Conservation (phyloP, 2,329 filamentous ascomycete genomes). For the Zymoseptoria ardabiliae region DNA sequence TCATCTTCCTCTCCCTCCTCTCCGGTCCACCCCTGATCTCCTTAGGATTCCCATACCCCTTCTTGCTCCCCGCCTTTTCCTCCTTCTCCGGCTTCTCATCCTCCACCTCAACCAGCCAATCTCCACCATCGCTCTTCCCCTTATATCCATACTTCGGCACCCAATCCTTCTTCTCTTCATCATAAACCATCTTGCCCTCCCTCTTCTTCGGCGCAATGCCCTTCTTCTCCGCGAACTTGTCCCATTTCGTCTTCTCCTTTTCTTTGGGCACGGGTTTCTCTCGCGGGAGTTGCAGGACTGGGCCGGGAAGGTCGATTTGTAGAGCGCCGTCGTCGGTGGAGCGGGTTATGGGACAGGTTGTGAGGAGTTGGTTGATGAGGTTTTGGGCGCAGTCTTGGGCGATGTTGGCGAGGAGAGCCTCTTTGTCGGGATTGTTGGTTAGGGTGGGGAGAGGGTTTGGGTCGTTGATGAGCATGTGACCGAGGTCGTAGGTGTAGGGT, state of each 20-base stretch:
- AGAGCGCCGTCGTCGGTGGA: conserved; percentile 55
- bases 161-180: conserved; percentile 81
- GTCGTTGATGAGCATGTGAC: conserved; percentile 78
- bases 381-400: conserved; percentile 87
- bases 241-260: conserved; percentile 86
- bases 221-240: conserved; percentile 93
- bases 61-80: conserved; percentile 43
- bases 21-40: conserved; percentile 4
- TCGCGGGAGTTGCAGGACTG: conserved; percentile 67
- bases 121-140: conserved; percentile 56
- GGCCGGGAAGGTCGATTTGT: conserved; percentile 66
- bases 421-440: conserved; percentile 39
- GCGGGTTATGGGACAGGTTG: conserved; percentile 71
- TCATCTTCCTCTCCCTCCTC: conserved; percentile 14
- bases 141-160: conserved; percentile 93
- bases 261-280: conserved; percentile 83
- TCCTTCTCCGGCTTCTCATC: conserved; percentile 59
- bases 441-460: conserved; percentile 67
- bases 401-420: conserved; percentile 61
- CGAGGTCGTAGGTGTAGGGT: conserved; percentile 86
- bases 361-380: conserved; percentile 89
- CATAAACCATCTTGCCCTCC: conserved; percentile 74
- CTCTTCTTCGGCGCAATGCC: conserved; percentile 85
- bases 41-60: conserved; percentile 16
- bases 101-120: conserved; percentile 86